phyloP scores from a whole-genome alignment of 2,329 filamentous ascomycete species.

The Penicillium nordicum region DNA sequence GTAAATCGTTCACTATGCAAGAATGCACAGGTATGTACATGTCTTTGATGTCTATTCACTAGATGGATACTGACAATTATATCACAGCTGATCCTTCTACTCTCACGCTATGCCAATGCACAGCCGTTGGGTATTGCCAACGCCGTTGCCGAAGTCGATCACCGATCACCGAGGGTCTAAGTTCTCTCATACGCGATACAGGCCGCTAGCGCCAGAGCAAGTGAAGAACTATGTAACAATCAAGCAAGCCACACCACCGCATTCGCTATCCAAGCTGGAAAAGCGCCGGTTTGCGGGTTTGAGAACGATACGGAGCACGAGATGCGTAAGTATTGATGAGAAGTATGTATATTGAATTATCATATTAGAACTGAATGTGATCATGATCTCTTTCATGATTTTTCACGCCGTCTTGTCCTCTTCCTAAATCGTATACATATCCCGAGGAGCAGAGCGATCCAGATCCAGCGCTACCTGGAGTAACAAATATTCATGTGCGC shows the following conservation, averaged over 20 bases:
- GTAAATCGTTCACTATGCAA: neutral
- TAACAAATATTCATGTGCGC: neutral
- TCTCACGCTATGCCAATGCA: slow-evolving; percentile 15
- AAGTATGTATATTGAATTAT: neutral
- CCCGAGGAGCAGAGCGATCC: neutral
- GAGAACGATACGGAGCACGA: neutral
- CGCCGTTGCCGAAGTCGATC: neutral
- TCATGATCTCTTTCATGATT: neutral
- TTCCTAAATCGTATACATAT: neutral
- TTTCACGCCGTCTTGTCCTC: neutral
- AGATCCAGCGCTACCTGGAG: neutral
- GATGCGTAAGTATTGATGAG: neutral
- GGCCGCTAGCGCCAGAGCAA: slow-evolving; percentile 26
- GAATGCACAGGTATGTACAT: slow-evolving; percentile 46
- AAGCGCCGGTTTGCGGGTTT: slow-evolving; percentile 24
- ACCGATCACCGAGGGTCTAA: neutral
- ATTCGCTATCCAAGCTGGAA: slow-evolving; percentile 32
- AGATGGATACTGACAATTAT: neutral
- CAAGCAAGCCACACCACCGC: slow-evolving; percentile 34
- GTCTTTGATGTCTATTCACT: neutral
- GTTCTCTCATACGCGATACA: too few relatives aligned
- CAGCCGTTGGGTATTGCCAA: slow-evolving; percentile 39
- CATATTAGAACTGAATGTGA: neutral
- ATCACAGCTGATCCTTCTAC: neutral
- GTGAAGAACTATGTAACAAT: slow-evolving; percentile 18